Conservation (phyloP, 805 yeast species). For the Kuraishia ogatae region DNA sequence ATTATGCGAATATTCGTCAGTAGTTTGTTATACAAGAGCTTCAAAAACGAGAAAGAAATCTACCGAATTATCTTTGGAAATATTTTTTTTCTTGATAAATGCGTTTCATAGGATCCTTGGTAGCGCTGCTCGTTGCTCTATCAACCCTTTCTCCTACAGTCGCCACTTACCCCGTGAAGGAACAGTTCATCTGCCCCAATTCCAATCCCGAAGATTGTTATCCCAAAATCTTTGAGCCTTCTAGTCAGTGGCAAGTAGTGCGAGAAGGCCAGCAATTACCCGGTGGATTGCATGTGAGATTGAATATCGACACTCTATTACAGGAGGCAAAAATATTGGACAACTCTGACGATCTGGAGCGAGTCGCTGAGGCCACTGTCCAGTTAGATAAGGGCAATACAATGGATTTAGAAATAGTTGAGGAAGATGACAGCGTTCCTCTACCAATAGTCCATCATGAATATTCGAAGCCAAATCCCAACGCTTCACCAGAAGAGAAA, state of each 20-base stretch:
- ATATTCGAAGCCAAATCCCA: constrained; percentile 2
- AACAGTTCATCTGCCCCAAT: constrained; percentile 29
- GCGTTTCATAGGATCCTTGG: background rate
- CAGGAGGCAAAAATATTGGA: constrained; percentile 61
- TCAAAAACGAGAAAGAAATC: too few species aligned
- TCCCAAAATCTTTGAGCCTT: constrained; percentile 54
- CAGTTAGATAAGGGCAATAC: background rate
- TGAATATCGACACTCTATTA: constrained; percentile 64
- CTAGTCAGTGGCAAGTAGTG: constrained; percentile 60
- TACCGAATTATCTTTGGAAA: too few species aligned
- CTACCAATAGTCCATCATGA: background rate
- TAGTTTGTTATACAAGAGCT: background rate
- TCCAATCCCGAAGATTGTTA: constrained; percentile 45
- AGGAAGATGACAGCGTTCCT: background rate
- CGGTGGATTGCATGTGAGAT: constrained; percentile 66
- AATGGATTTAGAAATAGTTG: constrained; percentile 2
- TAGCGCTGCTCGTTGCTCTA: background rate
- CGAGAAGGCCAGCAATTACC: constrained; percentile 72
- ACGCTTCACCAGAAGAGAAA: background rate
- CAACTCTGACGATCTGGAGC: constrained; percentile 8
- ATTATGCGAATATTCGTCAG: too few species aligned
- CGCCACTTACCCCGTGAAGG: background rate
- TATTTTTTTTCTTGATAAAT: too few species aligned
- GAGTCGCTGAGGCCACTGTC: constrained; percentile 9
- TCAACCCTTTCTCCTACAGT: background rate